Percentiles rank a stretch among this genome's conserved stretches.
Evolutionary conservation across 345 rosid genomes (phyloP).

Genomic region (Erucastrum elatum): DNA sequence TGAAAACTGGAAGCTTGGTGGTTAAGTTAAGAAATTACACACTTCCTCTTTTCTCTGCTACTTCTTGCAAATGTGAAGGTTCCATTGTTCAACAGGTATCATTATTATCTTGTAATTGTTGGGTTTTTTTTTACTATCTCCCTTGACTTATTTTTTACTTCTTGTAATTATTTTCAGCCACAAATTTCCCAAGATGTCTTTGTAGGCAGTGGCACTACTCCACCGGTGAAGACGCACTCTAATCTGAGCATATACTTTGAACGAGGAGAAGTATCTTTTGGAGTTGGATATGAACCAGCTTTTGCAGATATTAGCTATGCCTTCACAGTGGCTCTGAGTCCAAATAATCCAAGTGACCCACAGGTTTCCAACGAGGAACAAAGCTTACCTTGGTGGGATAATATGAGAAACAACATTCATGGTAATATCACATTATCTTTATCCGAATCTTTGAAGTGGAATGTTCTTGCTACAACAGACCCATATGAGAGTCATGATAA

Average conservation of each 20-base stretch:
- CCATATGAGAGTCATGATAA: conserved; percentile 92
- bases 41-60: conserved; percentile 75
- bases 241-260: conserved; percentile 77
- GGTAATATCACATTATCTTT: conserved; percentile 68
- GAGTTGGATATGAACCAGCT: conserved; percentile 93
- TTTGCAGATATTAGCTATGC: conserved; percentile 95
- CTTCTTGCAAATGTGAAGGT: conserved; percentile 85
- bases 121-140: neutral
- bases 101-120: neutral
- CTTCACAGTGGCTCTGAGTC: conserved; percentile 87
- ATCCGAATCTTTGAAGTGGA: conserved; percentile 63
- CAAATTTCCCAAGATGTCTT: conserved; percentile 83
- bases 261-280: conserved; percentile 75
- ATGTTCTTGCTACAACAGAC: conserved; percentile 85
- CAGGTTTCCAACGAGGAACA: conserved; percentile 80
- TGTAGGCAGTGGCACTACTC: conserved; percentile 93
- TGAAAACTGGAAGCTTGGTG: conserved; percentile 59
- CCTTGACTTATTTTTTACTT: neutral
- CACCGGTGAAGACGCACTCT: conserved; percentile 81
- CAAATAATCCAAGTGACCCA: conserved; percentile 52
- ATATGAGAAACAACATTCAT: conserved; percentile 90
- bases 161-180: conserved; percentile 62
- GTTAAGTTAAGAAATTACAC: conserved; percentile 80
- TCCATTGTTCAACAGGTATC: conserved; percentile 88
- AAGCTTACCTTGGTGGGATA: conserved; percentile 99